Evolutionary conservation across 441 rosid species (phyloP).

Genomic region (Jatropha multifida): DNA sequence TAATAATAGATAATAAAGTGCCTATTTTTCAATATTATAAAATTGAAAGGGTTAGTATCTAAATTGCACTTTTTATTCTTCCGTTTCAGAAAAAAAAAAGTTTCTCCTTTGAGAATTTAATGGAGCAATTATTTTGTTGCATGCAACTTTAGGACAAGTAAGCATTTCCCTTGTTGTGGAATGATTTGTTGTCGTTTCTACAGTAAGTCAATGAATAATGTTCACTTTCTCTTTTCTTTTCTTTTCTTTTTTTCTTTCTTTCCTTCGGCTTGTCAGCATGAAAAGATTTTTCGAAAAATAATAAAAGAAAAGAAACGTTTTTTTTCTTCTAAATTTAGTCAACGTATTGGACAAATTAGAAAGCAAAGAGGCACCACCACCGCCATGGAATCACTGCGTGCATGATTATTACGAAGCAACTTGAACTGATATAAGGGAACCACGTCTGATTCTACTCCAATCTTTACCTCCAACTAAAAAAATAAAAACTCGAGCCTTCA

Average conservation of each 20-base stretch:
- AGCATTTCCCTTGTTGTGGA: background rate
- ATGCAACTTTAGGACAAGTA: background rate
- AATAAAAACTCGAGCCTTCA: no score
- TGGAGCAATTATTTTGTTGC: background rate
- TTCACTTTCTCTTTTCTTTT: background rate
- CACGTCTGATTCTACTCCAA: background rate
- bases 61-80: no score
- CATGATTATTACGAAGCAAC: background rate
- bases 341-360: background rate
- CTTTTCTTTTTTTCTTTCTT: no score
- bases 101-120: background rate
- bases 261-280: background rate
- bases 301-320: background rate
- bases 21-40: no score
- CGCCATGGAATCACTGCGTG: background rate
- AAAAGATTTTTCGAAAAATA: background rate
- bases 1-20: no score
- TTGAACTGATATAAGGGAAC: background rate
- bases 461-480: background rate
- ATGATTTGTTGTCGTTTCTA: background rate
- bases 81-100: no score
- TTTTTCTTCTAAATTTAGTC: background rate
- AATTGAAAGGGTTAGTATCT: no score
- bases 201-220: background rate
- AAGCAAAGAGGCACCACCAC: background rate